Evolutionary conservation across 2,329 filamentous ascomycete genomes (phyloP).

Genomic region (Aspergillus sp.): DNA sequence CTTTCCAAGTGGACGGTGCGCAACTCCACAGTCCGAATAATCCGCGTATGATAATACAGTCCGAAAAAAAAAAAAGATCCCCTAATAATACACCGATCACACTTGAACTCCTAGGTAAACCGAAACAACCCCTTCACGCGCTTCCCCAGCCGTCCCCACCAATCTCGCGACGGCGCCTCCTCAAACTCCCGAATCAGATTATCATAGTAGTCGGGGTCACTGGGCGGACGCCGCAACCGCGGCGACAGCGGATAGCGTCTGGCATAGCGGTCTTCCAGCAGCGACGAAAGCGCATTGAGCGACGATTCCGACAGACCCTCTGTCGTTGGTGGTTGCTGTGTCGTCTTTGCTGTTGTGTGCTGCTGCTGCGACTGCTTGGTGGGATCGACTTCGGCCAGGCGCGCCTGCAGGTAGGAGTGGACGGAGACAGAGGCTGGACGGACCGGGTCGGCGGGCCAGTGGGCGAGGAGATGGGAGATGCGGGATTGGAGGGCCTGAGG

Average conservation of each 20-base stretch:
- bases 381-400: slow-evolving; percentile 19
- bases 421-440: slow-evolving; percentile 47
- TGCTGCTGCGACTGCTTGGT: slow-evolving; percentile 18
- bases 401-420: slow-evolving; percentile 40
- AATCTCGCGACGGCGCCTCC: slow-evolving; percentile 51
- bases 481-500: slow-evolving; percentile 32
- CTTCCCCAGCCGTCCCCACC: slow-evolving; percentile 45
- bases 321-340: slow-evolving; percentile 7
- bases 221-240: slow-evolving; percentile 49
- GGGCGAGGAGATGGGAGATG: slow-evolving; percentile 41
- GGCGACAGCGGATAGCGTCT: slow-evolving; percentile 50
- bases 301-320: slow-evolving; percentile 33
- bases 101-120: slow-evolving; percentile 25
- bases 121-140: slow-evolving; percentile 50
- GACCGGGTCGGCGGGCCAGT: slow-evolving; percentile 46
- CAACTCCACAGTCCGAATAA: background rate
- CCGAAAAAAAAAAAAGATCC: slow-evolving; percentile 1
- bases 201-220: slow-evolving; percentile 53
- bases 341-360: slow-evolving; percentile 2
- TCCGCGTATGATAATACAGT: slow-evolving; percentile 1
- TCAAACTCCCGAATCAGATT: slow-evolving; percentile 53
- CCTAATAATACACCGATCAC: background rate
- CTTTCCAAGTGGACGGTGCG: background rate
- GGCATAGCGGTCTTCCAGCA: slow-evolving; percentile 60
- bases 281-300: slow-evolving; percentile 58